phyloP scores from a whole-genome alignment of 2,329 filamentous ascomycete species.

The Stachybotrys elegans region DNA sequence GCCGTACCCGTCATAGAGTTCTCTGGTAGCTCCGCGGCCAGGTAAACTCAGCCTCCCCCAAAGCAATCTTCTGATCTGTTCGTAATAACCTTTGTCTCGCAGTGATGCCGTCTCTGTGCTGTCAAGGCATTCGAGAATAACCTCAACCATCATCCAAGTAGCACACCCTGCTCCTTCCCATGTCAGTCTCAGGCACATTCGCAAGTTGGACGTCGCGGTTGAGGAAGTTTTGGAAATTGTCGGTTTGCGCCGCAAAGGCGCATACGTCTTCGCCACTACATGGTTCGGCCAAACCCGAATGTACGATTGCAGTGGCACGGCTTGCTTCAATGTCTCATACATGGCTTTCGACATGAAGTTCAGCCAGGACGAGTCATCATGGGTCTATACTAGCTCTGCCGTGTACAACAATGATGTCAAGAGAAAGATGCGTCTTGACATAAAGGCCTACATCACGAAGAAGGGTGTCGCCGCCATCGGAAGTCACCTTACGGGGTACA shows the following conservation, averaged over 20 bases:
- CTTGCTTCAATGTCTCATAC: slow-evolving; percentile 13
- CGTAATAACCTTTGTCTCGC: neutral
- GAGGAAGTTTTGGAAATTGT: slow-evolving; percentile 17
- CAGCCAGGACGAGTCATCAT: slow-evolving; percentile 12
- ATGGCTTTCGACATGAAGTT: slow-evolving; percentile 17
- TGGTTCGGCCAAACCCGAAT: slow-evolving; percentile 20
- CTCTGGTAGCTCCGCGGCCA: neutral
- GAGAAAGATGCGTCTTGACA: neutral
- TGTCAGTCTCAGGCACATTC: slow-evolving; percentile 18
- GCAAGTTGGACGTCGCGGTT: slow-evolving; percentile 19
- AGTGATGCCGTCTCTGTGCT: neutral
- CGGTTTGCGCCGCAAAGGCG: slow-evolving; percentile 13
- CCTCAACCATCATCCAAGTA: slow-evolving; percentile 14
- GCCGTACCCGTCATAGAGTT: neutral
- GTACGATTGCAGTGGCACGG: slow-evolving; percentile 15
- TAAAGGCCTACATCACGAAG: slow-evolving; percentile 14
- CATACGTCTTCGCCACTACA: slow-evolving; percentile 15
- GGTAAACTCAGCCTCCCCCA: slow-evolving; percentile 4
- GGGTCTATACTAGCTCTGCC: slow-evolving; percentile 20
- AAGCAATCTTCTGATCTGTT: slow-evolving; percentile 9
- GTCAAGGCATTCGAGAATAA: neutral
- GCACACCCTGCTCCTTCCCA: slow-evolving; percentile 16
- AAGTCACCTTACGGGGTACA: slow-evolving; percentile 17
- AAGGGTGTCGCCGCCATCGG: slow-evolving; percentile 16
- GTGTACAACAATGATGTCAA: no score